A percentile compares a stretch with the other conserved stretches of the same genome.
Conservation (phyloP, 257 asterid genomes). For the Solanum medicagineum region DNA sequence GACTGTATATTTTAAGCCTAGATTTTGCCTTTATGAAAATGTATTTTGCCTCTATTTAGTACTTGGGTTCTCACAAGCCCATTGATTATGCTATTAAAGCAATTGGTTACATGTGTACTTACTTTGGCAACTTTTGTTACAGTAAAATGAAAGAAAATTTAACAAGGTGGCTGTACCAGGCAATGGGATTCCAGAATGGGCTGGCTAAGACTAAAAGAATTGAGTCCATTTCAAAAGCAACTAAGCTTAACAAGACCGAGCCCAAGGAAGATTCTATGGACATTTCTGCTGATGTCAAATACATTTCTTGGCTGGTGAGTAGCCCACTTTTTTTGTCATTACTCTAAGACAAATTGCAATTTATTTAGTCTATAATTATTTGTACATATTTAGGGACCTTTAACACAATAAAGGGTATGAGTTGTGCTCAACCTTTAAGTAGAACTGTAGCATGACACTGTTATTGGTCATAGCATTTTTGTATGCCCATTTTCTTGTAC, state of each 20-base stretch:
- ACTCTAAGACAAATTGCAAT: neutral
- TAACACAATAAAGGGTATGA: neutral
- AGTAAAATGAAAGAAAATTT: slow-evolving; percentile 48
- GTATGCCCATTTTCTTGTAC: neutral
- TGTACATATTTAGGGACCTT: too few species aligned
- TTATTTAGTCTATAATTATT: too few species aligned
- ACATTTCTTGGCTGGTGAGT: slow-evolving; percentile 54
- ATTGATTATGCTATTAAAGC: neutral
- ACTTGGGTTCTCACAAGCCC: neutral
- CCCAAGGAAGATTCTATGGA: slow-evolving; percentile 2
- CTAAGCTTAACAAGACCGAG: slow-evolving; percentile 3
- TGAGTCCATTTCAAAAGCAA: neutral
- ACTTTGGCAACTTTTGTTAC: neutral
- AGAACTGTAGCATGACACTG: neutral
- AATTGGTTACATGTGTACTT: neutral
- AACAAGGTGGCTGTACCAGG: slow-evolving; percentile 25
- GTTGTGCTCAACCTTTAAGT: neutral
- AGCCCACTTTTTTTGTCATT: neutral
- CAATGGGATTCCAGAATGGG: slow-evolving; percentile 27
- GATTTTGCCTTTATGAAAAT: too few species aligned
- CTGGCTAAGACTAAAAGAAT: slow-evolving; percentile 7
- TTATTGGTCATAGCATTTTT: neutral
- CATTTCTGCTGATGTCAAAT: slow-evolving; percentile 7
- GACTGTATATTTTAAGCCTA: too few species aligned
- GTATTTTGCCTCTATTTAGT: neutral